phyloP scores from a whole-genome alignment of 2,329 filamentous ascomycete species.

The Trichoderma atroviride region DNA sequence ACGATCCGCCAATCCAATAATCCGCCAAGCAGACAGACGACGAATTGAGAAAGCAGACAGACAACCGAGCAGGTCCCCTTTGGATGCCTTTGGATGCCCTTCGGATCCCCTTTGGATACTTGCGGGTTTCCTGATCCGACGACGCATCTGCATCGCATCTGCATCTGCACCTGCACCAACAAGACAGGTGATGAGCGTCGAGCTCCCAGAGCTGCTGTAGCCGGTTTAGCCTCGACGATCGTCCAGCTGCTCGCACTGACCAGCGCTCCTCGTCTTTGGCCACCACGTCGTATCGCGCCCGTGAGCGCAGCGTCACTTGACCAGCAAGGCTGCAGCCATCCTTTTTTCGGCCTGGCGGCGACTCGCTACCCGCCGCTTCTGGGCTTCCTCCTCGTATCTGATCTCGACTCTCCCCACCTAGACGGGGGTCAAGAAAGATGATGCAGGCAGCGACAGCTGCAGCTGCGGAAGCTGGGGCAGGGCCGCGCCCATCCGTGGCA shows the following conservation, averaged over 20 bases:
- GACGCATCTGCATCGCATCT: too few species aligned
- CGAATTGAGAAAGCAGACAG: not conserved
- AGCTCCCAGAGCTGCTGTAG: slow-evolving; percentile 11
- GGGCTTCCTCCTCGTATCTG: slow-evolving; percentile 20
- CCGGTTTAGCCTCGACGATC: slow-evolving; percentile 17
- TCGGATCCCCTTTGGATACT: not conserved
- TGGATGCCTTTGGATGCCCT: too few species aligned
- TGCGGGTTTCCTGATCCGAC: slow-evolving; percentile 1
- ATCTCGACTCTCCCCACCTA: slow-evolving; percentile 25
- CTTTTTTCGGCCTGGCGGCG: slow-evolving; percentile 25
- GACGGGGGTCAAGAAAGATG: slow-evolving; percentile 16
- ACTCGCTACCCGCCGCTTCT: slow-evolving; percentile 20
- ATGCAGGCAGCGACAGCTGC: slow-evolving; percentile 15
- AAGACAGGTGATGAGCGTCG: slow-evolving; percentile 10
- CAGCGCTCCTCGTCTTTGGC: slow-evolving; percentile 1
- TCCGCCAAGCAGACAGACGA: not conserved
- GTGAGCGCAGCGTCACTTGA: slow-evolving; percentile 26
- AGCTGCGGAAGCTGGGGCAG: slow-evolving; percentile 25
- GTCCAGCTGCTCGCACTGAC: slow-evolving; percentile 2
- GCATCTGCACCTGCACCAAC: not conserved
- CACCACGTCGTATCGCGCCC: slow-evolving; percentile 22
- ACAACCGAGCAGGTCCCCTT: not conserved
- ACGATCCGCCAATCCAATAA: not conserved
- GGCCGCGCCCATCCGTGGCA: slow-evolving; percentile 15
- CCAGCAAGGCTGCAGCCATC: slow-evolving; percentile 24